These are phyloP conservation scores for Neofusicoccum laricinum DNA, from an alignment of 2,329 filamentous ascomycete species.

Conservation along the genomic window DNA sequence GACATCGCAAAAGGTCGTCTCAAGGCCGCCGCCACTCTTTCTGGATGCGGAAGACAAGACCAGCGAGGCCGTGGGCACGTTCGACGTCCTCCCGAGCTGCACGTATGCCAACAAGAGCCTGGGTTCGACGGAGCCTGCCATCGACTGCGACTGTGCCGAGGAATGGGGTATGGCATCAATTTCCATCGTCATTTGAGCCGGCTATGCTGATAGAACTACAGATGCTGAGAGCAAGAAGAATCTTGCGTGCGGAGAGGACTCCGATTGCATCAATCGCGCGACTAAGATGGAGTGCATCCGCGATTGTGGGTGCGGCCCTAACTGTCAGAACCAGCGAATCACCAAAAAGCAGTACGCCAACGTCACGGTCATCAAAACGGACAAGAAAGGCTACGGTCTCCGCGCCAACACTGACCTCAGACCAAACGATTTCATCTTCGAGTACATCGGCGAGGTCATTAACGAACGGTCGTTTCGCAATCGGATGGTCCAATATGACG, in stretches of 20 bases:
- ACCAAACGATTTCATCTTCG: slow-evolving; percentile 89
- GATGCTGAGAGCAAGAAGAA: slow-evolving; percentile 59
- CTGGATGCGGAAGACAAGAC: slow-evolving; percentile 75
- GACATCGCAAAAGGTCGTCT: slow-evolving; percentile 65
- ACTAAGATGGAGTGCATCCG: slow-evolving; percentile 96
- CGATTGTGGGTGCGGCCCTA: slow-evolving; percentile 81
- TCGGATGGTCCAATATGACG: slow-evolving; percentile 89
- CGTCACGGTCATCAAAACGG: slow-evolving; percentile 94
- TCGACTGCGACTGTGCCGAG: slow-evolving; percentile 93
- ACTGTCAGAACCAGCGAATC: slow-evolving; percentile 93
- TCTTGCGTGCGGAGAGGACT: slow-evolving; percentile 88
- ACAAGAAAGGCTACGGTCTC: slow-evolving; percentile 94
- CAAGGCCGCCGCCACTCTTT: slow-evolving; percentile 66
- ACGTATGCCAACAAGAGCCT: slow-evolving; percentile 89
- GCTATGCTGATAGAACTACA: slow-evolving; percentile 37
- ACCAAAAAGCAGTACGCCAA: slow-evolving; percentile 84
- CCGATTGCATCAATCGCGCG: slow-evolving; percentile 96
- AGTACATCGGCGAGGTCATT: slow-evolving; percentile 98
- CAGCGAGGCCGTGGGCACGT: slow-evolving; percentile 68
- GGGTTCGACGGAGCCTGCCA: slow-evolving; percentile 84
- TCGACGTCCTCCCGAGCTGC: slow-evolving; percentile 79
- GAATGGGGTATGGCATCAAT: slow-evolving; percentile 76
- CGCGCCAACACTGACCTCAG: slow-evolving; percentile 75
- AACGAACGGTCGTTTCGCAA: slow-evolving; percentile 85
- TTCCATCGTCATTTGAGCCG: slow-evolving; percentile 17